These are phyloP conservation scores for Plasmodium sp. DNA, from an alignment of 169 alveolate species.

Conservation along the genomic window DNA sequence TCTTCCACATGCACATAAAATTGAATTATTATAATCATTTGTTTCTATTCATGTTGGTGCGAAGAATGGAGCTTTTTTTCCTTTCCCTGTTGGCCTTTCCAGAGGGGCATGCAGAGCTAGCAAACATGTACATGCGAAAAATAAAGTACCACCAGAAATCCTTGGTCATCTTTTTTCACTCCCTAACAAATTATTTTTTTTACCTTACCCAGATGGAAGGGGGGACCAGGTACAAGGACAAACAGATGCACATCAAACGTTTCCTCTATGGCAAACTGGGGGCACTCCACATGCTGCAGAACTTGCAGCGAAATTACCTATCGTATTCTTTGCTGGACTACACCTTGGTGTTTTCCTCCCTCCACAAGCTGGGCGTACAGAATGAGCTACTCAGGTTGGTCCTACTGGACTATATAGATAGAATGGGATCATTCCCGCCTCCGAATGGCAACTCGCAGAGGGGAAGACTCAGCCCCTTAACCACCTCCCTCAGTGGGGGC, in stretches of 20 bases:
- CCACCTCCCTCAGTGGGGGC: background rate
- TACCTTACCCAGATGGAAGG: background rate
- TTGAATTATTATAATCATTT: slow-evolving; percentile 43
- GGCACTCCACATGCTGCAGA: background rate
- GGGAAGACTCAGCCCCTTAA: background rate
- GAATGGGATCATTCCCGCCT: background rate
- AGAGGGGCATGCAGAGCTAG: background rate
- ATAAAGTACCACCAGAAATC: slow-evolving; percentile 28
- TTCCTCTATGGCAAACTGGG: slow-evolving; percentile 14
- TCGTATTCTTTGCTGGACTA: background rate
- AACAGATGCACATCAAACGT: background rate
- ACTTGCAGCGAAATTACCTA: background rate
- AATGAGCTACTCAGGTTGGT: background rate
- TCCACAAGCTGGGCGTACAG: slow-evolving; percentile 7
- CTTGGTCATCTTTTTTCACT: slow-evolving; percentile 37
- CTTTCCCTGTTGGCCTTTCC: background rate
- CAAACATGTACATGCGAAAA: background rate
- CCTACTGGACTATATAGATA: background rate
- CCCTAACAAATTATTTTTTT: slow-evolving; percentile 20
- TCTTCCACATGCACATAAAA: slow-evolving; percentile 50
- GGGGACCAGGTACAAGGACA: slow-evolving; percentile 10
- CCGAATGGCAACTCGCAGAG: background rate
- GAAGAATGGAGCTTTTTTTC: background rate
- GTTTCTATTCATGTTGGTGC: slow-evolving; percentile 39
- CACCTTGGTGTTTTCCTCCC: slow-evolving; percentile 8